Evolutionary conservation across 352 stramenopile genomes (phyloP), one percentile per base, ranked within the genome.

Genomic region (Phytophthora boehmeriae): DNA sequence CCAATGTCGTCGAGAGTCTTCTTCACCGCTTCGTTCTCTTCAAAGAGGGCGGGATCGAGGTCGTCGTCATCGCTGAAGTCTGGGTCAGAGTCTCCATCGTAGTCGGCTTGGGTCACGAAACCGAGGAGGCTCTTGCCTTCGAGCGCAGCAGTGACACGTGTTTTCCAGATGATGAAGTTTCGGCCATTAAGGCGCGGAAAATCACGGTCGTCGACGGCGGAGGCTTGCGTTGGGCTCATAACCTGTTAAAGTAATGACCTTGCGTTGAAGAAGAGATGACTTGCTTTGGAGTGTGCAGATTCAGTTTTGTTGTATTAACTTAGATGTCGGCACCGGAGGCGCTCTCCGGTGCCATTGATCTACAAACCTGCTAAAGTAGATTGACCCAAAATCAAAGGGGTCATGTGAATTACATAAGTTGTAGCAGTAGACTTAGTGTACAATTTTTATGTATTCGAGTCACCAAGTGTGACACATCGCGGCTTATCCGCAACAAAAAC

Each of bases 111-210:
- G n/a, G 51, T 51, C n/a, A 63, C 55, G 45, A 54, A 63, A 17
- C 55, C 45, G 27, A 51, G 55, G 2, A 63, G 44, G 35, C 55
- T 54, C 55, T 63, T 56, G 55, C 55, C 55, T 25, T 63, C 45
- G 45, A 63, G 45, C 5, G 55, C 47, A 35, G 52, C 39, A 28
- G 39, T 59, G 52, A 59, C 52, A n/a, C n/a, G n/a, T n/a, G n/a
- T n/a, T n/a, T n/a, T n/a, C n/a, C n/a, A n/a, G n/a, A n/a, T n/a
- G n/a, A 42, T 16, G 35, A 42, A 42, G 35, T 42, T 42, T 16
- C 35, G 13, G 35, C 35, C 35, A 16, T 42, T 42, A 4, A 42
- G 35, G 35, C 44, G 44, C 44, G 23, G 44, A 52, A 52, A 36
- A 17, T 35, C 22, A 19, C 32, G 23, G 44, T 17, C 16, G n/a